Percentiles rank a stretch among this genome's conserved stretches.
Conservation (phyloP, 805 yeast genomes). For the Kodamaea leandrae region DNA sequence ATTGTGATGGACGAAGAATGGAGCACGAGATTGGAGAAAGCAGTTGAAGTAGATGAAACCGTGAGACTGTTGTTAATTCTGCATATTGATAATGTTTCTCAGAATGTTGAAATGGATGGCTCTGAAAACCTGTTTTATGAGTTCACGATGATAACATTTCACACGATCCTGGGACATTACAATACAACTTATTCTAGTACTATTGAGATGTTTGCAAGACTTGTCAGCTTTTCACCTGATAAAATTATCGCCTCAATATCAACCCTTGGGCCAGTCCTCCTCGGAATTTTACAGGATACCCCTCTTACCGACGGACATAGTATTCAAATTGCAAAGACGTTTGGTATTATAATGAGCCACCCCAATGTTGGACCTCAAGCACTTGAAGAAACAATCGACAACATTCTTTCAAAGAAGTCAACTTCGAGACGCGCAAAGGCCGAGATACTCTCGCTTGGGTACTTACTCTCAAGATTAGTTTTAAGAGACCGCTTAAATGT, state of each 20-base stretch:
- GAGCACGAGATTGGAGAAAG: conserved; percentile 65
- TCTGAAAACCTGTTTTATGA: conserved; percentile 19
- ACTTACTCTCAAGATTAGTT: conserved; percentile 45
- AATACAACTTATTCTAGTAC: conserved; percentile 6
- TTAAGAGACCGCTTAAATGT: conserved; percentile 22
- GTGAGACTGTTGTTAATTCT: conserved; percentile 36
- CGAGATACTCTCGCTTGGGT: conserved; percentile 38
- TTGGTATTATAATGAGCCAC: conserved; percentile 52
- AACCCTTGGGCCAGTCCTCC: conserved; percentile 19
- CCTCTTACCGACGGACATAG: conserved; percentile 21
- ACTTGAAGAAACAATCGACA: conserved; percentile 10
- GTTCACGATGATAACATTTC: conserved; percentile 35
- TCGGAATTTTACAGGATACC: conserved; percentile 22
- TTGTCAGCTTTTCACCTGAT: conserved; percentile 33
- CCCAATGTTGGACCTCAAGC: conserved; percentile 17
- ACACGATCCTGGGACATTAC: conserved; percentile 28
- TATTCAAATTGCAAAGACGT: conserved; percentile 38
- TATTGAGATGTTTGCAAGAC: conserved; percentile 30
- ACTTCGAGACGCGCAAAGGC: conserved; percentile 5
- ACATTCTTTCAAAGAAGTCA: conserved; percentile 14
- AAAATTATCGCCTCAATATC: conserved; percentile 22
- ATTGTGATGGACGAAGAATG: conserved; percentile 72
- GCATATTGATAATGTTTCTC: conserved; percentile 16
- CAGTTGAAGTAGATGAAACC: conserved; percentile 56
- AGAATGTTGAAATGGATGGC: conserved; percentile 18